These are phyloP conservation scores for Cytospora chrysosperma DNA, from an alignment of 2,329 filamentous ascomycete species.

Conservation along the genomic window DNA sequence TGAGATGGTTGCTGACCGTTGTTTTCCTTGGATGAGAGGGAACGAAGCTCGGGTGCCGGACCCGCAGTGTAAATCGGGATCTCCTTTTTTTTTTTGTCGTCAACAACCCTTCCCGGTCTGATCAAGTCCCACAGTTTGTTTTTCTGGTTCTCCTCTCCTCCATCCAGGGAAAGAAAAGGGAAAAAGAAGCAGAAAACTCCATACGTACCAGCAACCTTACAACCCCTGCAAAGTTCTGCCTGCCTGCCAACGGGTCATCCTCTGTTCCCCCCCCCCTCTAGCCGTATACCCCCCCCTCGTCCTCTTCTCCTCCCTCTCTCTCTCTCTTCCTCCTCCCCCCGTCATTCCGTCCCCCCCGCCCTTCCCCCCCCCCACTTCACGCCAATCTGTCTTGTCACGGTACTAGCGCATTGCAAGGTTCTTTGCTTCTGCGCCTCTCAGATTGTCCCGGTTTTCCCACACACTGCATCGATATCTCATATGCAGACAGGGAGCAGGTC, in stretches of 20 bases:
- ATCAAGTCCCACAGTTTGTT: slow-evolving; percentile 3
- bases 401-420: slow-evolving; percentile 23
- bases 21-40: background rate
- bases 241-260: background rate
- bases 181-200: background rate
- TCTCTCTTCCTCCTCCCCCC: background rate
- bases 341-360: background rate
- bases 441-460: slow-evolving; percentile 24
- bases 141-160: background rate
- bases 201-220: no score
- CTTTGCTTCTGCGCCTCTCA: slow-evolving; percentile 21
- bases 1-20: background rate
- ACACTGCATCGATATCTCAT: slow-evolving; percentile 24
- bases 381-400: slow-evolving; percentile 24
- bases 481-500: slow-evolving; percentile 19
- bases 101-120: slow-evolving; percentile 5
- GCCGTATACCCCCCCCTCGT: background rate
- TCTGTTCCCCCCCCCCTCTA: no score
- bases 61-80: slow-evolving; percentile 7
- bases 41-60: background rate
- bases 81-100: slow-evolving; percentile 16
- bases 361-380: slow-evolving; percentile 17
- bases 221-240: background rate
- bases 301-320: background rate
- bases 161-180: no score